phyloP scores from a whole-genome alignment of 1,139 yeast species.

The Magnusiomyces ingens region DNA sequence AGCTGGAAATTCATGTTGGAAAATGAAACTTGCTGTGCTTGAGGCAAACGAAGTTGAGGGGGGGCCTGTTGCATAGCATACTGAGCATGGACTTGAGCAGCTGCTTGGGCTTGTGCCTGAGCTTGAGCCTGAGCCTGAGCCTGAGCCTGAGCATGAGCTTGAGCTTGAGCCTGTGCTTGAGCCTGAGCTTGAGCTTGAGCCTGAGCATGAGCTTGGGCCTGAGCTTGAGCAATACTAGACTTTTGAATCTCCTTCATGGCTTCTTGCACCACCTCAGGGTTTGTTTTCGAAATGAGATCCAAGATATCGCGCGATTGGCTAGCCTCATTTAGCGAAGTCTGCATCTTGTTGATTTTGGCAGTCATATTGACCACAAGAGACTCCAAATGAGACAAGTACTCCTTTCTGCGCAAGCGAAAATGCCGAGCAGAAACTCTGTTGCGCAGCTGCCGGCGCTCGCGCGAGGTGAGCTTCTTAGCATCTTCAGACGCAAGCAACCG shows the following conservation, averaged over 20 bases:
- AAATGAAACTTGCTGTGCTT: neutral
- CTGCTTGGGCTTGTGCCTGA: too few relatives aligned
- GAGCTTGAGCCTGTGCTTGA: neutral
- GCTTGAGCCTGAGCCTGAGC: too few relatives aligned
- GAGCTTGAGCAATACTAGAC: neutral
- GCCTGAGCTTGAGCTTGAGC: constrained; percentile 5
- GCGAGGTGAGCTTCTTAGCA: constrained; percentile 28
- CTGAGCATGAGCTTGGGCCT: constrained; percentile 3
- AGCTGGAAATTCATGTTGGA: neutral
- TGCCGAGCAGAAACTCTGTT: constrained; percentile 32
- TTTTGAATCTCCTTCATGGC: constrained; percentile 10
- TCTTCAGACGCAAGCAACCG: constrained; percentile 27
- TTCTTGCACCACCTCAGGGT: constrained; percentile 6
- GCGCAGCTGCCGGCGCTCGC: constrained; percentile 31
- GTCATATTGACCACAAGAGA: constrained; percentile 25
- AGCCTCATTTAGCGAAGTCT: constrained; percentile 18
- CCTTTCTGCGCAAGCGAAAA: constrained; percentile 31
- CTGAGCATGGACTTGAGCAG: too few relatives aligned
- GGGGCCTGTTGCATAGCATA: too few relatives aligned
- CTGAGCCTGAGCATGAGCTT: too few relatives aligned
- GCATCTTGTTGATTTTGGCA: constrained; percentile 21
- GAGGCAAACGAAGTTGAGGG: too few relatives aligned
- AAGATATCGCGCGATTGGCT: constrained; percentile 11
- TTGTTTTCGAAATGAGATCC: constrained; percentile 9
- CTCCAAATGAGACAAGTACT: constrained; percentile 30